Conservation (phyloP, 2,329 filamentous ascomycete genomes). For the Ophiostoma sp. region DNA sequence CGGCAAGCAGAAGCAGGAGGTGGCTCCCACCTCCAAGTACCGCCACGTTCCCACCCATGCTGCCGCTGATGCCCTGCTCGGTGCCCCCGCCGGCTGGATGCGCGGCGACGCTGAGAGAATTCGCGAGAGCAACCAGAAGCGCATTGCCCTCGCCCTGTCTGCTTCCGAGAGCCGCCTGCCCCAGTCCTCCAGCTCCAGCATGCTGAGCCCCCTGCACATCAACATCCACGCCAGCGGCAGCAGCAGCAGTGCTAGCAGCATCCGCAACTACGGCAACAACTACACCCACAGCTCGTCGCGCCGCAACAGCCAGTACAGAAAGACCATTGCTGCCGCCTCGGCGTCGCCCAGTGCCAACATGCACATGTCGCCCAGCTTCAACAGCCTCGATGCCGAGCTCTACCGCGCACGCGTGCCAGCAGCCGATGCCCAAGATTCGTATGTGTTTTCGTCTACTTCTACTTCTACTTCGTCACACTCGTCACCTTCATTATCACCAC, state of each 20-base stretch:
- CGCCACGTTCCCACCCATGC: slow-evolving; percentile 59
- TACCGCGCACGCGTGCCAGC: background rate
- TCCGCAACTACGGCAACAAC: slow-evolving; percentile 1
- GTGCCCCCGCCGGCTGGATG: slow-evolving; percentile 49
- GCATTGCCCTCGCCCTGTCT: slow-evolving; percentile 39
- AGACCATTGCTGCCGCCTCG: background rate
- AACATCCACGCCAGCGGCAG: slow-evolving; percentile 18
- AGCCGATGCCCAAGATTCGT: slow-evolving; percentile 1
- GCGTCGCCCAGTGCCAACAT: slow-evolving; percentile 23
- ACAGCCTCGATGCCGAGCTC: slow-evolving; percentile 26
- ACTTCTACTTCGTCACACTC: background rate
- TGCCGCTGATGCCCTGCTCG: slow-evolving; percentile 51
- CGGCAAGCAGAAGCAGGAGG: slow-evolving; percentile 43
- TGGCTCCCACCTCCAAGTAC: slow-evolving; percentile 39
- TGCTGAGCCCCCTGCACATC: slow-evolving; percentile 24
- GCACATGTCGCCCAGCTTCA: slow-evolving; percentile 24
- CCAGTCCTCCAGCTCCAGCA: slow-evolving; percentile 13
- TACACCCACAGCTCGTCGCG: slow-evolving; percentile 6
- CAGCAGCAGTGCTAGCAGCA: slow-evolving; percentile 15
- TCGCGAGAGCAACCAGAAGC: slow-evolving; percentile 45
- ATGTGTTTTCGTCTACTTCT: slow-evolving; percentile 3
- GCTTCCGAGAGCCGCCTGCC: background rate
- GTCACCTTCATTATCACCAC: background rate
- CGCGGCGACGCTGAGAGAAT: slow-evolving; percentile 44
- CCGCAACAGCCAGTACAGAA: slow-evolving; percentile 13